Base-by-base conservation (phyloP, 805 yeast genomes). In the Ogataea paradorogensis region DNA sequence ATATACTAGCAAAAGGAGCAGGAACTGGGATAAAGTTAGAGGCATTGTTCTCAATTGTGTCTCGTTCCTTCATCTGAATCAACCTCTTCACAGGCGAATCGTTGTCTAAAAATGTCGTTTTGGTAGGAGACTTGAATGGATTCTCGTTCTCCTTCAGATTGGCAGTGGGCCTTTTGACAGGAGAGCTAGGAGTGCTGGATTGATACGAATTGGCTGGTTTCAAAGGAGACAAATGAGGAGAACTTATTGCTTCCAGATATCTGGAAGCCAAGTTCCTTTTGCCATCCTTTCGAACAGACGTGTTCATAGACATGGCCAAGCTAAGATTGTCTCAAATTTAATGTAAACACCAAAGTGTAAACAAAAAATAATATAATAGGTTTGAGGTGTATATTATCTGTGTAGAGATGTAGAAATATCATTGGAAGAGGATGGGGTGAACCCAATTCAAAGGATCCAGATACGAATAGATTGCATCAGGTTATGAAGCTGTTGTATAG, bases 51-150 rank as follows among this genome's bases (percentile, higher is more conserved):
- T 45, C 46, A 9, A 52, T 38, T 1, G 65, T 43, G 34, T 58
- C 66, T 27, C 42, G 47, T 39, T 65, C 69, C 36, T 57, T 63
- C 31, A 56, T 61, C 31, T 53, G 46, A 30, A 65, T 62, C 41
- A 63, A 40, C 27, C 58, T 52, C 30, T 59, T 59, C 3, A 65
- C 66, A 2, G 69, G 63, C 0, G 64, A 58, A 2, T 42, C 48
- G 10, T 26, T 38, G 7, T 37, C 42, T 15, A 30, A 9, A 15
- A 28, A 30, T 30, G 33, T 11, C n/a, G 33, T 7, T 27, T 27
- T 21, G n/a, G 40, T 39, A 8, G 36, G 37, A 9, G 53, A 44
- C 16, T 47, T 53, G 35, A 52, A 51, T 3, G 60, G 60, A 13
- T 50, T 53, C 27, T 53, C 55, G 33, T 53, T 56, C 33, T 53